These are phyloP conservation scores for Trematosphaeria pertusa DNA, from an alignment of 2,329 filamentous ascomycete genomes.

Conservation along the genomic window DNA sequence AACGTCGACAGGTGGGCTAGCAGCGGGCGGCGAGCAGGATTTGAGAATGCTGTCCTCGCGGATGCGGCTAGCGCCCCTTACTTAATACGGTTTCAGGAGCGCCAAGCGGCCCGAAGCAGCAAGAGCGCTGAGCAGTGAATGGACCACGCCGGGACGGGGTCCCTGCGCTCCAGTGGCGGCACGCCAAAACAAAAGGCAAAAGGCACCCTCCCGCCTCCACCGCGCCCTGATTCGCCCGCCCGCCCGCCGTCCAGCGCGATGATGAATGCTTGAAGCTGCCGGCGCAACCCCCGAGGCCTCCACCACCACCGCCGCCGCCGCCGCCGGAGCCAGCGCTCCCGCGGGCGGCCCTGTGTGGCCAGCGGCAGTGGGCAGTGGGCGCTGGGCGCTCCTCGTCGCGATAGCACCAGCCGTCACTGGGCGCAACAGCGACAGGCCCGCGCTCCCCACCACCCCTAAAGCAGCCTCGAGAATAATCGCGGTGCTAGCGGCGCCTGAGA, in stretches of 20 bases:
- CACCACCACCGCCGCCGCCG: constrained; percentile 12
- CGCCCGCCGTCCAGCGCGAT: constrained; percentile 14
- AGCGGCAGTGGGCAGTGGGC: constrained; percentile 24
- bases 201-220: constrained; percentile 32
- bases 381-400: neutral
- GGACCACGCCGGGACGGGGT: neutral
- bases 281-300: constrained; percentile 18
- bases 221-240: constrained; percentile 34
- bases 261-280: constrained; percentile 24
- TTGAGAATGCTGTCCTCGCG: constrained; percentile 23
- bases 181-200: constrained; percentile 35
- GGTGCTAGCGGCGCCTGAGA: constrained; percentile 27
- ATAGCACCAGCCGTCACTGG: neutral
- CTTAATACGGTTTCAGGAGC: constrained; percentile 17
- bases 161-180: constrained; percentile 20
- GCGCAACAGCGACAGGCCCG: constrained; percentile 12
- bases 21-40: too few species aligned
- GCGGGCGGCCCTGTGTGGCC: constrained; percentile 16
- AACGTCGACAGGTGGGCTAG: too few species aligned
- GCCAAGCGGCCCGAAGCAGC: constrained; percentile 26
- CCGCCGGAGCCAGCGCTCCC: constrained; percentile 25
- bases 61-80: constrained; percentile 24
- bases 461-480: constrained; percentile 33
- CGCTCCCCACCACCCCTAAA: constrained; percentile 33
- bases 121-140: constrained; percentile 5